These are phyloP conservation scores for Salix brachista DNA, from an alignment of 345 rosid species.

Conservation along the genomic window DNA sequence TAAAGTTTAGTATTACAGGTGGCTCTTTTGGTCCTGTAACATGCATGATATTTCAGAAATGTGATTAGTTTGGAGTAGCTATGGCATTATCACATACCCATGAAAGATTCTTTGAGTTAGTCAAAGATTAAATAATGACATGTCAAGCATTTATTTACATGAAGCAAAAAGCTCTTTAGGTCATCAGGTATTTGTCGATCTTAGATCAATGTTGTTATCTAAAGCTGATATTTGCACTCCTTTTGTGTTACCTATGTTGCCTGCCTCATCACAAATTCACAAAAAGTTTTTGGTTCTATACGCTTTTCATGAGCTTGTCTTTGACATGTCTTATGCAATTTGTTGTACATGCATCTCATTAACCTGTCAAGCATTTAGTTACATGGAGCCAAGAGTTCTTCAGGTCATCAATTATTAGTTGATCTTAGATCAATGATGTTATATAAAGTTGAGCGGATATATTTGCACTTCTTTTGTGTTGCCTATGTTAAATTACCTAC, in stretches of 20 bases:
- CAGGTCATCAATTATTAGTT: not conserved
- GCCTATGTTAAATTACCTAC: not conserved
- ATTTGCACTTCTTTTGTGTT: not conserved
- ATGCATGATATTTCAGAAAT: not conserved
- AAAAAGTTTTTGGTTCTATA: not conserved
- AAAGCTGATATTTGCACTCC: not conserved
- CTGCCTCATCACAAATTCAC: not conserved
- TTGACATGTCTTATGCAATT: not conserved
- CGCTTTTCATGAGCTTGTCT: not conserved
- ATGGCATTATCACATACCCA: not conserved
- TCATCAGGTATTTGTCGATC: not conserved
- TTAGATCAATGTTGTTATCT: not conserved
- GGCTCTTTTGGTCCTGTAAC: not conserved
- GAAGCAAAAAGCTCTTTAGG: not conserved
- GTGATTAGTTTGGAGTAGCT: not conserved
- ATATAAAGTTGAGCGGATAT: not conserved
- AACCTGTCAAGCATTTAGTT: not conserved
- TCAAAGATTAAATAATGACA: not conserved
- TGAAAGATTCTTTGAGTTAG: not conserved
- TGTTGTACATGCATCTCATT: not conserved
- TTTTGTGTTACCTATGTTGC: not conserved
- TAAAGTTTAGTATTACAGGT: not conserved
- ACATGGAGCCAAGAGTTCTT: not conserved
- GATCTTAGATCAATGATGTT: not conserved
- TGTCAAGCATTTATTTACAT: not conserved